Evolutionary conservation across 129 eudicot genomes (phyloP), one percentile per base, ranked within the genome.

Genomic region (Kitagawia praeruptora): DNA sequence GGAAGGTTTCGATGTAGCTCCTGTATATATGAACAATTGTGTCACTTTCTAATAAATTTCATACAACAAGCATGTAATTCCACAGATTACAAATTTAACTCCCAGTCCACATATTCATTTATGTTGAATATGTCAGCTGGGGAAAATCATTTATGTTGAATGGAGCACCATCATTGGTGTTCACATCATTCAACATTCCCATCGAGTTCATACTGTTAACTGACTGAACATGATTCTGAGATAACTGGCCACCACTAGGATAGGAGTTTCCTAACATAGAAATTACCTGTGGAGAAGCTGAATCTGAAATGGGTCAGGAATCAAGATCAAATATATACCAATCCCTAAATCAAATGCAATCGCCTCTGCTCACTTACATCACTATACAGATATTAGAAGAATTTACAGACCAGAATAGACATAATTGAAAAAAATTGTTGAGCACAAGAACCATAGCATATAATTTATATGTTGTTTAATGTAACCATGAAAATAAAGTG

Each of bases 271-370:
- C 97, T 5, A 96, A 80, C 99, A 96, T 92, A 78, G 97, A 89
- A 40, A 96, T 83, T 70, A 92, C 91, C 89, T 92, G 98, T 13
- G 97, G 99, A 70, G 96, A 92, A 84, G 98, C 98, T 96, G 93
- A 88, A 88, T 70, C 69, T 78, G 1, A 44, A 75, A 63, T 78
- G 46, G 38, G 53, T 78, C 80, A 82, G 16, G 34, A 34, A 34
- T 34, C 37, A 34, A 34, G 37, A 82, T 34, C 53, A 38, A 42
- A 47, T 21, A 42, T 19, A 53, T 48, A 69, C 63, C 46, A 49
- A 67, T 34, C 73, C 39, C 73, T 31, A 31, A 4, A 67, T 67
- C 21, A 67, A 67, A 63, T 63, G 70, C 70, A 63, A 15, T 63
- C 38, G 27, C 38, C 16, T n/a, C 34, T 31, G 23, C 73, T 31